These are phyloP conservation scores for Colletotrichum musicola DNA, from an alignment of 2,329 filamentous ascomycete species.

Conservation along the genomic window DNA sequence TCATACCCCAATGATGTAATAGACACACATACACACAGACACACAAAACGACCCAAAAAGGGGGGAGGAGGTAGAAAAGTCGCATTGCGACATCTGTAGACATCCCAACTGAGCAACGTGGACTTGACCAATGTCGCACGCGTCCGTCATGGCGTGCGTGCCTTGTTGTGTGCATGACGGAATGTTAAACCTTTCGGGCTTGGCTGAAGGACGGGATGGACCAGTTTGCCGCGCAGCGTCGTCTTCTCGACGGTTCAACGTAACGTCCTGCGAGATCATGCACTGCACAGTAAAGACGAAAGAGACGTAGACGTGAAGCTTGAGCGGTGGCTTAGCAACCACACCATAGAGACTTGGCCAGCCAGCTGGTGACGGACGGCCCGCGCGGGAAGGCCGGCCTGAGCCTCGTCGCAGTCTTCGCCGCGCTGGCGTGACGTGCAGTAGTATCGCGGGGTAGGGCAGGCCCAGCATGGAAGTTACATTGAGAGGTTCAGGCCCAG, in stretches of 20 bases:
- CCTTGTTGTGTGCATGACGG: not conserved
- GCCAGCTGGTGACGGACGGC: slow-evolving; percentile 6
- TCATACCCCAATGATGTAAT: slow-evolving; percentile 19
- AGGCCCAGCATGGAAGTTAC: not conserved
- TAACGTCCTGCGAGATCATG: slow-evolving; percentile 5
- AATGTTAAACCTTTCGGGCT: slow-evolving; percentile 3
- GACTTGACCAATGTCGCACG: slow-evolving; percentile 1
- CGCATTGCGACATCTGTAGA: slow-evolving; percentile 31
- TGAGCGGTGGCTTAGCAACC: slow-evolving; percentile 1
- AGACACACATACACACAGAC: not conserved
- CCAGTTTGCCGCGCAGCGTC: not conserved
- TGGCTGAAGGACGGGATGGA: not conserved
- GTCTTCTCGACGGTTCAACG: not conserved
- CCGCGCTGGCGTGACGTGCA: slow-evolving; percentile 12
- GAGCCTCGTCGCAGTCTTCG: slow-evolving; percentile 5
- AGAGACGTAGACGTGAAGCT: not conserved
- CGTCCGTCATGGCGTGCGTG: not conserved
- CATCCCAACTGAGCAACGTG: slow-evolving; percentile 24
- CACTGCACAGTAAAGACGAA: slow-evolving; percentile 4
- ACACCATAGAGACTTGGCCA: not conserved
- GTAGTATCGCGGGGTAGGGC: slow-evolving; percentile 9
- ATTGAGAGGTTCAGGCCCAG: not conserved
- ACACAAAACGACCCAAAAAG: not conserved
- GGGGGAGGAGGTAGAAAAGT: not conserved
- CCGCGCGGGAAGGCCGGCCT: not conserved